phyloP scores from a whole-genome alignment of 1,139 yeast species.

The Pichia sp. region DNA sequence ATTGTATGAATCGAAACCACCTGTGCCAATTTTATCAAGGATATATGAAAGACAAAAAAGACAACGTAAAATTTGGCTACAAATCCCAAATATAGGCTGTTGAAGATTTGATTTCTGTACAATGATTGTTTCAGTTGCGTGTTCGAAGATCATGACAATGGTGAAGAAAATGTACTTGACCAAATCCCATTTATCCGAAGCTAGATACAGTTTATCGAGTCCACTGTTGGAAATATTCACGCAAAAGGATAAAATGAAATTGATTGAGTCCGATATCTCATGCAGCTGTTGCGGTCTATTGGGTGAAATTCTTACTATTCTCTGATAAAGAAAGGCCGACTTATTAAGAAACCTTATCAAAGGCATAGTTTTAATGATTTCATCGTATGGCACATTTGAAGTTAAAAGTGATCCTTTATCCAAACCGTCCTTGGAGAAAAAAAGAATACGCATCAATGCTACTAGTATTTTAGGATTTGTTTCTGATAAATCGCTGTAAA shows the following conservation, averaged over 20 bases:
- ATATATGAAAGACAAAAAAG: conserved; percentile 56
- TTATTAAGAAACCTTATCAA: conserved; percentile 48
- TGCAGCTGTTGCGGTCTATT: neutral
- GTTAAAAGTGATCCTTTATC: conserved; percentile 19
- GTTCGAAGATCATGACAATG: conserved; percentile 28
- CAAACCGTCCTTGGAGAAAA: conserved; percentile 32
- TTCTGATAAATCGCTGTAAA: conserved; percentile 20
- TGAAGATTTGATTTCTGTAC: neutral
- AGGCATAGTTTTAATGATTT: conserved; percentile 34
- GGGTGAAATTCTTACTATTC: neutral
- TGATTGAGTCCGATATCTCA: conserved; percentile 6
- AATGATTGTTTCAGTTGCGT: neutral
- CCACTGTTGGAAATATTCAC: conserved; percentile 7
- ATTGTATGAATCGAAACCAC: conserved; percentile 68
- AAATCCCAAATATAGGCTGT: conserved; percentile 8
- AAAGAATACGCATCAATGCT: conserved; percentile 24
- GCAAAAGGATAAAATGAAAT: conserved; percentile 6
- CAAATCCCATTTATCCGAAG: conserved; percentile 23
- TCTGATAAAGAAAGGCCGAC: conserved; percentile 39
- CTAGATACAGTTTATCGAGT: neutral
- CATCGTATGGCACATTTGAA: neutral
- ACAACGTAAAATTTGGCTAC: conserved; percentile 33
- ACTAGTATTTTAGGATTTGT: conserved; percentile 20
- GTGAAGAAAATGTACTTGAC: conserved; percentile 26
- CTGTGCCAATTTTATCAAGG: conserved; percentile 57